These are phyloP conservation scores for Camellia lanceoleosa DNA, from an alignment of 148 eudicot genomes.

Conservation along the genomic window DNA sequence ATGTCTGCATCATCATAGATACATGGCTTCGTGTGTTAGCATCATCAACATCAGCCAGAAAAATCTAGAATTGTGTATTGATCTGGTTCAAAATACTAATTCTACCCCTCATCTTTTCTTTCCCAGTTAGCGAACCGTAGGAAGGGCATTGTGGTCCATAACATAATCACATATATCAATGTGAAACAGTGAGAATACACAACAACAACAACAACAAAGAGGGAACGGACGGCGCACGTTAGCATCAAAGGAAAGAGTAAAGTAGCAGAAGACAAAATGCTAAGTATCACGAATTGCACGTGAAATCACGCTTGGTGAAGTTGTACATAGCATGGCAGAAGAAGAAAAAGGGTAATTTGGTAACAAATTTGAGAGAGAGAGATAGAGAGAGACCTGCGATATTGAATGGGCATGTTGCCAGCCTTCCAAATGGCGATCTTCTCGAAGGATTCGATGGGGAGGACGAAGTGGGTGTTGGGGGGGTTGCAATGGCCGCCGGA, in stretches of 20 bases:
- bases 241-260: constrained; percentile 16
- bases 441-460: constrained; percentile 91
- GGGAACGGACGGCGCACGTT: background rate
- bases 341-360: background rate
- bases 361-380: background rate
- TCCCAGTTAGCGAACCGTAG: background rate
- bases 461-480: constrained; percentile 76
- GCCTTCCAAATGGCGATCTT: constrained; percentile 98
- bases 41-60: background rate
- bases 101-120: constrained; percentile 2
- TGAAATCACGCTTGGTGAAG: background rate
- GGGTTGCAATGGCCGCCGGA: constrained; percentile 78
- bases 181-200: no score
- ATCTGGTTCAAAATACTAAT: background rate
- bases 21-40: background rate
- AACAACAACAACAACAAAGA: background rate
- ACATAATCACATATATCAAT: background rate
- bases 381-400: constrained; percentile 48
- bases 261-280: constrained; percentile 2
- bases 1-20: background rate
- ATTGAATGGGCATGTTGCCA: constrained; percentile 81
- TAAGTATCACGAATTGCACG: background rate
- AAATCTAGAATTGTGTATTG: background rate
- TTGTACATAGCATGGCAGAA: background rate
- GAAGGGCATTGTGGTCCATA: no score